Evolutionary conservation across 495 filamentous ascomycete genomes (phyloP), one percentile per base, ranked within the genome.

Genomic region (Durotheca rogersii): DNA sequence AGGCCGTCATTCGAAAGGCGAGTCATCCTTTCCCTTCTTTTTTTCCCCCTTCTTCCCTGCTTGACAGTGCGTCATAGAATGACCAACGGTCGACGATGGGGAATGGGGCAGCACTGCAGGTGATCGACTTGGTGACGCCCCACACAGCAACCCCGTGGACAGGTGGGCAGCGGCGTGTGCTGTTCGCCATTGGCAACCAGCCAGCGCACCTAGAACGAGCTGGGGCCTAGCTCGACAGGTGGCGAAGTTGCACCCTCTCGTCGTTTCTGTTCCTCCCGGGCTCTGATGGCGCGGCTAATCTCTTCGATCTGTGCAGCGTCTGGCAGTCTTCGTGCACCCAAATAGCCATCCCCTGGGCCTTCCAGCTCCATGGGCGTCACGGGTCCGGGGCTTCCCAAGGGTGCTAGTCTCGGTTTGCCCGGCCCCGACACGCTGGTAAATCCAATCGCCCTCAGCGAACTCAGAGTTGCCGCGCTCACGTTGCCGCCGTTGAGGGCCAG

Each of bases 351-450:
- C 25, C 52, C 51, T 5, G 53, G 43, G 17, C 51, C 77, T 56
- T 89, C 86, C 20, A 93, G 65, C 2, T 80, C 79, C 64, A 93
- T 75, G 0, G 88, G 88, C 1, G 88, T 91, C 30, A 91, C 86
- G 0, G 86, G 86, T 0, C 87, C 87, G 1, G 87, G 86, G 34
- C 85, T 88, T n/a, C 80, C 79, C 2, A 87, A 72, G 1, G 88
- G 88, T 17, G 72, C 72, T 25, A 93, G 62, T 12, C 81, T 71
- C 6, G 88, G 88, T 15, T 83, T 83, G 7, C 71, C 70, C 27
- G 86, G 76, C 51, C 65, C 67, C 69, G 75, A 54, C 46, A 54
- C 48, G 53, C 68, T 37, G 52, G 42, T 39, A 41, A 68, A 51
- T 43, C 60, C 40, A 56, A 68, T 41, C 47, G 71, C 53, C 47